Conservation (phyloP, 176 grass and related monocot species). For the Carex myosuroides region DNA sequence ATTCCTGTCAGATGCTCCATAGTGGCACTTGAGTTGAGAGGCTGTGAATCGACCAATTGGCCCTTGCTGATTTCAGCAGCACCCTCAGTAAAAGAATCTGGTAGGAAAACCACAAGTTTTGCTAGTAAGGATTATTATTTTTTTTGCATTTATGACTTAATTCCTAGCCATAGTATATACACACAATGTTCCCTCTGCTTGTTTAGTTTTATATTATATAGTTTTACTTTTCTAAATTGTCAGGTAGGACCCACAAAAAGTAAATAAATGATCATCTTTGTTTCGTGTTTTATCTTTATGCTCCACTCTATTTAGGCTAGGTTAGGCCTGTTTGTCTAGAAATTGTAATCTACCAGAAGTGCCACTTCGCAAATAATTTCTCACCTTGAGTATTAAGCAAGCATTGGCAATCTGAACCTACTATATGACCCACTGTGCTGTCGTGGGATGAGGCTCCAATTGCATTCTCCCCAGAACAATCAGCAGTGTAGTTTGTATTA, state of each 20-base stretch:
- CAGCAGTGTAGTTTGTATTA: neutral
- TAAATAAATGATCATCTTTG: neutral
- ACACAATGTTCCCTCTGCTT: neutral
- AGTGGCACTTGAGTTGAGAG: neutral
- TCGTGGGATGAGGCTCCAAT: neutral
- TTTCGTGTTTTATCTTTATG: neutral
- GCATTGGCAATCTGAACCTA: neutral
- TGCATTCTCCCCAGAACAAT: neutral
- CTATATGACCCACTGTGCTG: neutral
- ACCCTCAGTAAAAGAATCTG: neutral
- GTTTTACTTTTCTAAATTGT: neutral
- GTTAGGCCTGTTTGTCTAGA: neutral
- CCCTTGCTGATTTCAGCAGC: neutral
- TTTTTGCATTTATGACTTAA: constrained; percentile 1
- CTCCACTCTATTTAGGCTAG: neutral
- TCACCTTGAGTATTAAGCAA: neutral
- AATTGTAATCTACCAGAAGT: neutral
- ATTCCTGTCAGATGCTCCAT: neutral
- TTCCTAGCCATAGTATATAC: neutral
- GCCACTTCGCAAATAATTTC: neutral
- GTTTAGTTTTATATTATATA: neutral
- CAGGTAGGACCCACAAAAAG: neutral
- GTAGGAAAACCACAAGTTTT: neutral
- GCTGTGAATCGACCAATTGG: neutral
- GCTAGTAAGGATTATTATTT: neutral